Evolutionary conservation across 1,284 basidiomycete species (phyloP), one percentile per base, ranked within the genome.

Genomic region (Mycena citricolor): DNA sequence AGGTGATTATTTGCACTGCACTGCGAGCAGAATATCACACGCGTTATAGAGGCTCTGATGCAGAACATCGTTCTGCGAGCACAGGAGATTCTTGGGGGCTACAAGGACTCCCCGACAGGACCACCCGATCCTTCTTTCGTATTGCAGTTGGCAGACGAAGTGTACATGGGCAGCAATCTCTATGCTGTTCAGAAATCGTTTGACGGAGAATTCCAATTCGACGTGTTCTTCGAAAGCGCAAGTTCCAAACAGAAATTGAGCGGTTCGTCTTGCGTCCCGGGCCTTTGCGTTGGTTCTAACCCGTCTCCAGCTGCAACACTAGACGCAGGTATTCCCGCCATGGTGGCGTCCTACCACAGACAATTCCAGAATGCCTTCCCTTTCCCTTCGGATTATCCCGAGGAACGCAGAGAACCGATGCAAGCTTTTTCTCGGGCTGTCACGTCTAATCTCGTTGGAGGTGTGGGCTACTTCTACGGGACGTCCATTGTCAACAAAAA

Each of bases 401-500:
- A 70, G 2, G 65, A 73, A 6, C 68, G 76, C 42, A 63, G 66
- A 36, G 66, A 76, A 44, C 65, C 70, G n/a, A 62, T 89, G 14
- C 68, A 82, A 45, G 70, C 68, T 0, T 94, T 94, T 61, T 94
- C 93, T 1, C 86, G 88, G 58, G 85, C 86, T 12, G 79, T 95
- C 49, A 94, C 91, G 0, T 86, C 94, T 0, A 95, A 92, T 61
- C 75, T 97, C 32, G 66, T 95, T 11, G 94, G 90, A 39, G 94
- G 94, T 28, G 83, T 97, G 34, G 94, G 94, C 10, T 97, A 94
- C 67, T 97, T 93, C 65, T 87, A 94, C 56, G 94, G 94, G n/a
- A 79, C 76, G 3, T 92, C 90, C 0, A 85, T 97, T 52, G 79
- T 95, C 13, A 89, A 97, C 62, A 74, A 80, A 32, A 79, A 82